Base-by-base conservation (phyloP, 2,329 filamentous ascomycete genomes). In the Ceratocystis cubensis region DNA sequence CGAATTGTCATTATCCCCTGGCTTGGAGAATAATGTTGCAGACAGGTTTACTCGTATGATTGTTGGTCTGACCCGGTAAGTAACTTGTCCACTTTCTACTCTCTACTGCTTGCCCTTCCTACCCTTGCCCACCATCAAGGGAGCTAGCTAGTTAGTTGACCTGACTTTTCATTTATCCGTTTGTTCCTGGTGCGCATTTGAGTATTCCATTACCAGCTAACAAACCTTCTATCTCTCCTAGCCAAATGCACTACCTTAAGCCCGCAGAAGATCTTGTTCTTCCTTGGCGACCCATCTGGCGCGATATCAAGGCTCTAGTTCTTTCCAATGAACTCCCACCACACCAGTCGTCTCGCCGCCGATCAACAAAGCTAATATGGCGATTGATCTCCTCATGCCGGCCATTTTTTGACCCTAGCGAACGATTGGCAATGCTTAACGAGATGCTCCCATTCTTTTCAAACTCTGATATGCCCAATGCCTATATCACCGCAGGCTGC, bases 21-120 rank as follows among this genome's bases (percentile, higher is more conserved):
- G 95, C 2, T 81, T 99, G 66, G 93, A 97, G 73, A 83, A 84
- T 64, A 82, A 82, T 68, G 86, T 92, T 7, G 84, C 91, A 3
- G 95, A 99, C 76, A 85, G 93, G 68, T 99, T 99, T 75, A 84
- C 93, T 59, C 94, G 90, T 79, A 97, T 97, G 92, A 93, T 97
- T 73, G 88, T 96, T 76, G 86, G 90, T 10, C 78, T 99, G 71
- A 96, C 92, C n/a, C 95, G 94, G 91, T 94, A 78, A 76, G 86
- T 78, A 66, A 53, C 48, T 65, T 53, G 22, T 25, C 22, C 25
- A 10, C 15, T 28, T 53, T 46, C 59, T 28, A 53, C 48, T 25
- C 48, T 8, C 8, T 15, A 53, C 22, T n/a, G 20, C 46, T 5
- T 8, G 20, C 22, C 48, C 48, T 13, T 2, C 48, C 13, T 5